phyloP scores from a whole-genome alignment of 75 land plant species.

The Azolla pinnata region DNA sequence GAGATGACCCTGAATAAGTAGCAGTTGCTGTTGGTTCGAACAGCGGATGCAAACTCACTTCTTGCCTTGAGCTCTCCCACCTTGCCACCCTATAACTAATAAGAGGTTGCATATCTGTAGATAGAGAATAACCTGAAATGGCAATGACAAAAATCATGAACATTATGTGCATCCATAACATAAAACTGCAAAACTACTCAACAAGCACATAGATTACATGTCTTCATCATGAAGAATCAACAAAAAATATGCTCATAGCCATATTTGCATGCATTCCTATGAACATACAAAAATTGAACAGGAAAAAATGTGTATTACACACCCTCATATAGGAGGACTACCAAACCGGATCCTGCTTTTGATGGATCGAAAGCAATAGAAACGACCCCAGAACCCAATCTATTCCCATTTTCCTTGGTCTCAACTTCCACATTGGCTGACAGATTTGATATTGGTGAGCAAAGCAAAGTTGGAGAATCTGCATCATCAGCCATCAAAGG shows the following conservation, averaged over 20 bases:
- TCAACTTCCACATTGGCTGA: constrained; percentile 95
- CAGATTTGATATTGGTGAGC: constrained; percentile 89
- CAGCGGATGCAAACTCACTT: constrained; percentile 84
- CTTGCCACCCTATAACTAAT: constrained; percentile 93
- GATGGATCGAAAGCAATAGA: constrained; percentile 98
- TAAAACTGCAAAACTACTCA: no score
- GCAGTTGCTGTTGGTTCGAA: constrained; percentile 61
- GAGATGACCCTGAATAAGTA: constrained; percentile 60
- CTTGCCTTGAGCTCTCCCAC: constrained; percentile 82
- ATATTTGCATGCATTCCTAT: no score
- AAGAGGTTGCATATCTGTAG: constrained; percentile 86
- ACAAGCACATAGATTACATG: no score
- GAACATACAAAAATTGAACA: no score
- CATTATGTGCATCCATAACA: no score
- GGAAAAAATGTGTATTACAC: no score
- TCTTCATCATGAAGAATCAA: no score
- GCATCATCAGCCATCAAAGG: constrained; percentile 42
- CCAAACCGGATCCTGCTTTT: constrained; percentile 77
- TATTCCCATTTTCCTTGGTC: constrained; percentile 79
- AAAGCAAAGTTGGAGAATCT: constrained; percentile 61
- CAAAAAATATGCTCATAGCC: no score
- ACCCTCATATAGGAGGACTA: constrained; percentile 90
- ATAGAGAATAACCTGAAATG: no score
- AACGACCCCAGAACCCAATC: constrained; percentile 88
- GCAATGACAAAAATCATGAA: no score